Evolutionary conservation across 208 protist species (phyloP).

Genomic region (Leptomonas pyrrhocoris): DNA sequence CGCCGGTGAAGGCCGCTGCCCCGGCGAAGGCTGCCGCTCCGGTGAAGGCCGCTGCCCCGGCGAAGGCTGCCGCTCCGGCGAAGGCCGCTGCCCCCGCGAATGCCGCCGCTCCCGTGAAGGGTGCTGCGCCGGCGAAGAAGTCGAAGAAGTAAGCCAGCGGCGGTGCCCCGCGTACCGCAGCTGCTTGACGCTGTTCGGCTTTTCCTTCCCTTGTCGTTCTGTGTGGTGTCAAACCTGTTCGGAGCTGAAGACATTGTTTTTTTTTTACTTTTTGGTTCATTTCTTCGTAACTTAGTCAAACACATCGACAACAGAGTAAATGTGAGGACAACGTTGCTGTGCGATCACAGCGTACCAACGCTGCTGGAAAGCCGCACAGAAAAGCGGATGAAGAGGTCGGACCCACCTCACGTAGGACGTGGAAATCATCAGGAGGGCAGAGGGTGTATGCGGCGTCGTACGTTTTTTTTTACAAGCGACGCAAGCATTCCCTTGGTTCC

Average conservation of each 20-base stretch:
- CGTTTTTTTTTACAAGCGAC: too few relatives aligned
- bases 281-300: slow-evolving; percentile 6
- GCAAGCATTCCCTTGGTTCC: too few relatives aligned
- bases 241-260: slow-evolving; percentile 11
- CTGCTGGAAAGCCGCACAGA: too few relatives aligned
- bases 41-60: slow-evolving; percentile 44
- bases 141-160: slow-evolving; percentile 30
- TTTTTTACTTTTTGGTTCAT: slow-evolving; percentile 11
- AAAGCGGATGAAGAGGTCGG: too few relatives aligned
- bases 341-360: too few relatives aligned
- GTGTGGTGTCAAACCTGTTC: neutral
- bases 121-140: slow-evolving; percentile 57
- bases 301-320: slow-evolving; percentile 9
- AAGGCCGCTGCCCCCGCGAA: slow-evolving; percentile 53
- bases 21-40: slow-evolving; percentile 35
- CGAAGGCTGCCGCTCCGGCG: slow-evolving; percentile 50
- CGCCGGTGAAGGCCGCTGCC: slow-evolving; percentile 44
- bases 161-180: neutral
- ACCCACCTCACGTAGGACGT: too few relatives aligned
- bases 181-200: neutral
- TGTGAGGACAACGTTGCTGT: too few relatives aligned
- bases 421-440: too few relatives aligned
- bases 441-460: too few relatives aligned
- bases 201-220: slow-evolving; percentile 5
- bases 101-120: slow-evolving; percentile 50